Percentiles rank a stretch among this genome's conserved stretches.
These are phyloP conservation scores for Phytophthora sansomeana DNA, from an alignment of 352 stramenopile genomes.

Conservation along the genomic window DNA sequence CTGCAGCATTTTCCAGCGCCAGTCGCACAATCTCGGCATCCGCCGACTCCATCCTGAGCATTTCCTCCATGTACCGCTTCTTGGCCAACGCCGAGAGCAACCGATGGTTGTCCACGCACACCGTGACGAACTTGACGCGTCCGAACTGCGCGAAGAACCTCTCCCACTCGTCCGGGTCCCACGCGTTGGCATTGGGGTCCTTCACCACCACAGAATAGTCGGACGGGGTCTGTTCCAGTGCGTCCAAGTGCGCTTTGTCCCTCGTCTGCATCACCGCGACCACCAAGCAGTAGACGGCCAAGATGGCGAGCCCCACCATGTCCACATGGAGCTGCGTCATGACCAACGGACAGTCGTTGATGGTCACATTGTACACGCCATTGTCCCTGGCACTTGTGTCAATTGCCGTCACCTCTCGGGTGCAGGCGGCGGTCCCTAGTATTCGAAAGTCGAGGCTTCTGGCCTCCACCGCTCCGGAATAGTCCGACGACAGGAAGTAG, in stretches of 20 bases:
- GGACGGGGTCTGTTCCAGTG: slow-evolving; percentile 67
- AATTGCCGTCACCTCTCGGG: slow-evolving; percentile 36
- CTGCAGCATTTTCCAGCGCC: slow-evolving; percentile 51
- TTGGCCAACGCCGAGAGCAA: slow-evolving; percentile 66
- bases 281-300: slow-evolving; percentile 59
- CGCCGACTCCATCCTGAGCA: slow-evolving; percentile 72
- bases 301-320: slow-evolving; percentile 56
- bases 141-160: slow-evolving; percentile 78
- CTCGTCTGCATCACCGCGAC: slow-evolving; percentile 50
- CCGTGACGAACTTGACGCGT: slow-evolving; percentile 72
- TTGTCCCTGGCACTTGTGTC: slow-evolving; percentile 20
- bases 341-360: slow-evolving; percentile 65
- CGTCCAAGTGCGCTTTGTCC: slow-evolving; percentile 56
- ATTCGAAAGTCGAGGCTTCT: slow-evolving; percentile 57
- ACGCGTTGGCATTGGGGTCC: slow-evolving; percentile 73
- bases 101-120: slow-evolving; percentile 65
- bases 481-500: slow-evolving; percentile 74
- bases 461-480: slow-evolving; percentile 53
- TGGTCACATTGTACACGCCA: slow-evolving; percentile 17
- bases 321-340: slow-evolving; percentile 65
- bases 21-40: slow-evolving; percentile 37
- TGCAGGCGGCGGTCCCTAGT: slow-evolving; percentile 66
- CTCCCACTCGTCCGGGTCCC: slow-evolving; percentile 73
- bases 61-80: slow-evolving; percentile 75
- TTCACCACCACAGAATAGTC: slow-evolving; percentile 82